These are phyloP conservation scores for Cronartium ribicola DNA, from an alignment of 1,284 basidiomycete species.

Conservation along the genomic window DNA sequence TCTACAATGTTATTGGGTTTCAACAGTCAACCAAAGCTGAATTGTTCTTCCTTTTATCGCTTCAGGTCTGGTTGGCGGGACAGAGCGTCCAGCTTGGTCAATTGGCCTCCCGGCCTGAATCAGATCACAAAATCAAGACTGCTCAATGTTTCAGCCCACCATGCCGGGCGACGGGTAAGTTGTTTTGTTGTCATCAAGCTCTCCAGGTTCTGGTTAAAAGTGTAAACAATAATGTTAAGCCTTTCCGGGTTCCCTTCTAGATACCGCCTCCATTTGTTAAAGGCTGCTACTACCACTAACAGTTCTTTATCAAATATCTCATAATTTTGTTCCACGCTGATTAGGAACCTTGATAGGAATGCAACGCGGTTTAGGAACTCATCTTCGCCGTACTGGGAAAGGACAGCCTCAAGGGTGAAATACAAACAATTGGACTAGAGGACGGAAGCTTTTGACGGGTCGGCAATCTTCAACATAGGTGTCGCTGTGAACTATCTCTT, in stretches of 20 bases:
- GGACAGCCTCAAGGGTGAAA: not conserved
- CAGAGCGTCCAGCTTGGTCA: not conserved
- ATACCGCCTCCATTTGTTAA: not conserved
- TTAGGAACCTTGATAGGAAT: not conserved
- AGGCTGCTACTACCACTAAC: not conserved
- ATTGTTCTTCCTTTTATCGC: not conserved
- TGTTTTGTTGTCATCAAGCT: not conserved
- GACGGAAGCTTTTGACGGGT: not conserved
- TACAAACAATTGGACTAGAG: not conserved
- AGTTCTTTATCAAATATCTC: not conserved
- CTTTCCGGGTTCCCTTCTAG: not conserved
- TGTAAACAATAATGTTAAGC: not conserved
- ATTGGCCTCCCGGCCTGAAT: not conserved
- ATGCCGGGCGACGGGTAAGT: not conserved
- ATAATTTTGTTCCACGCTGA: not conserved
- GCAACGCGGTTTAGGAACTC: not conserved
- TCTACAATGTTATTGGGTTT: not conserved
- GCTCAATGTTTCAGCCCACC: not conserved
- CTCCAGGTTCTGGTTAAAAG: not conserved
- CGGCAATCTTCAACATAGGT: slow-evolving; percentile 49
- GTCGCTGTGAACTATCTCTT: not conserved
- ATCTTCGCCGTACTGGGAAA: not conserved
- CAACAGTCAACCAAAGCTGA: not conserved
- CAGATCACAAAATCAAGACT: not conserved
- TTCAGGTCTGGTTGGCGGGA: not conserved